Percentiles rank a stretch among this genome's conserved stretches.
Evolutionary conservation across 176 grass and related monocot species (phyloP).

Genomic region (Aegilops tauschii): DNA sequence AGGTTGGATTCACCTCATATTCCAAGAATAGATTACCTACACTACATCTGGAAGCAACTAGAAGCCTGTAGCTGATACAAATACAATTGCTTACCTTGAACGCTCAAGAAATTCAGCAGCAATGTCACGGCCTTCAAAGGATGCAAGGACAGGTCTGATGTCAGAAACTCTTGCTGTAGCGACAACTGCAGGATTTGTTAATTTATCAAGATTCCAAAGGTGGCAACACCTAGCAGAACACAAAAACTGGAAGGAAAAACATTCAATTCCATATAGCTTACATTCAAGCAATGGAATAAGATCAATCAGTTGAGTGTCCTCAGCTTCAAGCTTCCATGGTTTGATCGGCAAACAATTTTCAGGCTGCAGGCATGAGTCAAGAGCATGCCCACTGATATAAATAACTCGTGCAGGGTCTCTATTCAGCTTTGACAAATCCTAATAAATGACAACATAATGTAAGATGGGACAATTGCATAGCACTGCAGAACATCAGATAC

Average conservation of each 20-base stretch:
- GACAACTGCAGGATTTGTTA: constrained; percentile 58
- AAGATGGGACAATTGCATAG: neutral
- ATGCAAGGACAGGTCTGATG: constrained; percentile 89
- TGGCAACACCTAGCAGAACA: constrained; percentile 9
- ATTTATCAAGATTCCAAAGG: constrained; percentile 24
- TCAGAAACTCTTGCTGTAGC: constrained; percentile 83
- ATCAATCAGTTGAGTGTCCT: constrained; percentile 90
- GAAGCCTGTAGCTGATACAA: constrained; percentile 2
- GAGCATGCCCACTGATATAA: constrained; percentile 89
- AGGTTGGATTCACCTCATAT: neutral
- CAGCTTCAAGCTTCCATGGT: constrained; percentile 94
- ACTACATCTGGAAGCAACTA: constrained; percentile 1
- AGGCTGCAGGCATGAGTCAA: constrained; percentile 76
- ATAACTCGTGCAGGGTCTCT: constrained; percentile 82
- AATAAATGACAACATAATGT: constrained; percentile 23
- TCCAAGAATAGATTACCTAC: neutral
- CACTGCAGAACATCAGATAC: neutral
- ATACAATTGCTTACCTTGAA: constrained; percentile 53
- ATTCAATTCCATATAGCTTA: constrained; percentile 28
- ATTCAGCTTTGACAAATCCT: constrained; percentile 95
- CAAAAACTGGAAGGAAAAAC: neutral
- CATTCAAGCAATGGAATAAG: constrained; percentile 99
- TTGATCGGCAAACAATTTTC: constrained; percentile 78
- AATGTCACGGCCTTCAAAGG: constrained; percentile 90
- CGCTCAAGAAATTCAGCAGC: constrained; percentile 85